Conservation (phyloP, 371 early-diverging fungal genomes). For the Mortierella sp. region DNA sequence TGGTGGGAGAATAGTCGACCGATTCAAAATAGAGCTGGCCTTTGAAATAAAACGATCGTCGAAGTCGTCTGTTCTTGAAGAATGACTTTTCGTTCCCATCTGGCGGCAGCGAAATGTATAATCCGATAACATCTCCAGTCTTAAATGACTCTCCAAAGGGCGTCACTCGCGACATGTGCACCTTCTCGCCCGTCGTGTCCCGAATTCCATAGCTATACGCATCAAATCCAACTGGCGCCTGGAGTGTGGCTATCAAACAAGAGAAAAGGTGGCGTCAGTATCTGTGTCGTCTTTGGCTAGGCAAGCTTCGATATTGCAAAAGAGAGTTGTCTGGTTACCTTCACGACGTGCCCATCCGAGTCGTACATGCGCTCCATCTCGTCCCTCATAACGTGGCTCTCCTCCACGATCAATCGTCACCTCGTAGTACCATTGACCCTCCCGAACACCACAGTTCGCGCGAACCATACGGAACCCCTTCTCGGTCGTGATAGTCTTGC, state of each 20-base stretch:
- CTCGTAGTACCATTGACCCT: conserved; percentile 81
- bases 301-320: not conserved
- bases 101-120: conserved; percentile 72
- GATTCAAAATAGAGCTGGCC: conserved; percentile 78
- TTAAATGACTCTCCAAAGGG: conserved; percentile 73
- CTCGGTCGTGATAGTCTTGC: conserved; percentile 72
- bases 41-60: conserved; percentile 74
- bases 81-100: conserved; percentile 55
- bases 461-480: conserved; percentile 80
- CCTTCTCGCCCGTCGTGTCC: conserved; percentile 75
- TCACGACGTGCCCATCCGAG: conserved; percentile 79
- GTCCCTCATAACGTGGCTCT: conserved; percentile 55
- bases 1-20: conserved; percentile 73
- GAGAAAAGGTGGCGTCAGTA: not conserved
- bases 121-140: conserved; percentile 79
- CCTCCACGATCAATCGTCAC: conserved; percentile 67
- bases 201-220: conserved; percentile 78
- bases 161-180: conserved; percentile 70
- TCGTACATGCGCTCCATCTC: conserved; percentile 75
- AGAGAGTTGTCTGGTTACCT: conserved; percentile 57
- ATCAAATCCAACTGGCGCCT: conserved; percentile 81
- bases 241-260: conserved; percentile 64
- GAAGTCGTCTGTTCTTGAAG: conserved; percentile 66
- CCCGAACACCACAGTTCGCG: conserved; percentile 75
- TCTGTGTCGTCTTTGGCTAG: not conserved